These are phyloP conservation scores for Onygena corvina DNA, from an alignment of 2,329 filamentous ascomycete genomes.

Conservation along the genomic window DNA sequence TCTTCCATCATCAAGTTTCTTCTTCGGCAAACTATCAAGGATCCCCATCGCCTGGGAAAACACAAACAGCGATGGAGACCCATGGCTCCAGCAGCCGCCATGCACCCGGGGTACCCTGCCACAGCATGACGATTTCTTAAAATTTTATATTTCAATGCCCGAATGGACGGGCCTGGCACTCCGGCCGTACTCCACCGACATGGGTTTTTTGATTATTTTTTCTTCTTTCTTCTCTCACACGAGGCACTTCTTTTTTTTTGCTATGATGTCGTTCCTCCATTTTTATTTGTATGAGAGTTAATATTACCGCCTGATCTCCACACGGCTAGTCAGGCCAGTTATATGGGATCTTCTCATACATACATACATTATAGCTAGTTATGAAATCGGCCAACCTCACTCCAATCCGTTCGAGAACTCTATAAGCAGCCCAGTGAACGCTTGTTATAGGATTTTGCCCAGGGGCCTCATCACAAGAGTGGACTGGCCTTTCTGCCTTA, in stretches of 20 bases:
- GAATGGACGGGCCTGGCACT: background rate
- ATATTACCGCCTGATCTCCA: conserved; percentile 6
- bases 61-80: background rate
- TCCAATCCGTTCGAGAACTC: background rate
- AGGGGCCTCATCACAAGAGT: conserved; percentile 5
- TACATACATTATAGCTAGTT: too few species aligned
- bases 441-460: conserved; percentile 2
- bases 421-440: conserved; percentile 2
- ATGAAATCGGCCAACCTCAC: conserved; percentile 3
- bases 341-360: conserved; percentile 3
- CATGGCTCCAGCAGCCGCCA: conserved; percentile 1
- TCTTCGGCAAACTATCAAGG: background rate
- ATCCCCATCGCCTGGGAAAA: conserved; percentile 3
- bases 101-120: conserved; percentile 1
- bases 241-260: background rate
- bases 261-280: background rate
- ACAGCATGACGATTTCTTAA: conserved; percentile 3
- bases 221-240: background rate
- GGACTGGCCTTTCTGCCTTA: conserved; percentile 1
- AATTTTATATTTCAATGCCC: conserved; percentile 3
- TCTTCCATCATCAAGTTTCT: background rate
- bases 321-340: conserved; percentile 1
- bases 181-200: background rate
- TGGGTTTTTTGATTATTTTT: background rate
- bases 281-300: background rate